phyloP scores from a whole-genome alignment of 1,139 yeast species.

The Geotrichum bryndzae region DNA sequence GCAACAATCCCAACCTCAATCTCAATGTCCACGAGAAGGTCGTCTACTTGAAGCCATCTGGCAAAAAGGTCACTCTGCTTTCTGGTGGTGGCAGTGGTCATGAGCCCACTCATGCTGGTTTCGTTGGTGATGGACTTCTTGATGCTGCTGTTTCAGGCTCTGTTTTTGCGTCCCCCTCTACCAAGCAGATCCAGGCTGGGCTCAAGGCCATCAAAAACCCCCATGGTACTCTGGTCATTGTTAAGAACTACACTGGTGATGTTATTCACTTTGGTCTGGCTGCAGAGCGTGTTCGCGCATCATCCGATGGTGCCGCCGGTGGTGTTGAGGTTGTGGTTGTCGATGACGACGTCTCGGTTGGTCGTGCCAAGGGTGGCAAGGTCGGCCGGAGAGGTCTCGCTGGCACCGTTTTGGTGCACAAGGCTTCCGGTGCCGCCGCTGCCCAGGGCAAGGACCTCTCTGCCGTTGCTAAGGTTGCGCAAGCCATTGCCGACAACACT shows the following conservation, averaged over 20 bases:
- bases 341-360: constrained; percentile 91
- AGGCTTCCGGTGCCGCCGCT: constrained; percentile 73
- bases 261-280: constrained; percentile 87
- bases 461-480: constrained; percentile 54
- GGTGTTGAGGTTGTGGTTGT: constrained; percentile 68
- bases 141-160: constrained; percentile 89
- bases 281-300: constrained; percentile 74
- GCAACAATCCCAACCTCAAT: constrained; percentile 60
- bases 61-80: constrained; percentile 54
- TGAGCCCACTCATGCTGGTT: constrained; percentile 90
- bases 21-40: constrained; percentile 65
- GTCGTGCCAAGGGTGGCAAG: constrained; percentile 74
- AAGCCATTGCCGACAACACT: constrained; percentile 52
- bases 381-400: constrained; percentile 94
- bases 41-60: constrained; percentile 39
- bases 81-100: constrained; percentile 97
- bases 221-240: constrained; percentile 67
- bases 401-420: constrained; percentile 83
- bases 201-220: constrained; percentile 51
- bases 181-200: constrained; percentile 76
- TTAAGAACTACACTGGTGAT: constrained; percentile 92
- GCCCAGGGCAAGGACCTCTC: constrained; percentile 37
- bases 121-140: constrained; percentile 73
- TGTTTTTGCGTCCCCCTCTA: constrained; percentile 86
- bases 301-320: neutral